phyloP scores from a whole-genome alignment of 106 monocot species.

The Acanthochlamys bracteata region DNA sequence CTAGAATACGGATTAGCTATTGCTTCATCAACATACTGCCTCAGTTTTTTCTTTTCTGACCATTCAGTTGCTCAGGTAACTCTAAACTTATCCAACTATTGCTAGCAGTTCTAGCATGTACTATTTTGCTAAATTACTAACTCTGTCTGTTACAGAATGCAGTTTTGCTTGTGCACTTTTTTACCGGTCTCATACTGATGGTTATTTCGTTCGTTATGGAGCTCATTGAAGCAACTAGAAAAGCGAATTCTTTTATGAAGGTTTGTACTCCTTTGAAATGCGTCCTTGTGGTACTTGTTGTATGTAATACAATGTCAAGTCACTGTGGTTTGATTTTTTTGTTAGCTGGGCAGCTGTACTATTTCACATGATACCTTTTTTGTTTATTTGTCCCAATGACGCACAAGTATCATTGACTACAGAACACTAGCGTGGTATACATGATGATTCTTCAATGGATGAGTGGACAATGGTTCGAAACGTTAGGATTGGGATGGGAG shows the following conservation, averaged over 20 bases:
- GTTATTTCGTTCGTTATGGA: slow-evolving; percentile 89
- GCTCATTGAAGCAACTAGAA: slow-evolving; percentile 58
- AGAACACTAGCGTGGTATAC: too few species aligned
- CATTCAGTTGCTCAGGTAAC: slow-evolving; percentile 82
- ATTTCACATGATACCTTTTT: too few species aligned
- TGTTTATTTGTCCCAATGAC: too few species aligned
- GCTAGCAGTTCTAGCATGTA: background rate
- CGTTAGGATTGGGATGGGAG: too few species aligned
- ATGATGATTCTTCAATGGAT: too few species aligned
- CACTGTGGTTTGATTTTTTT: too few species aligned
- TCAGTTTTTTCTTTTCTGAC: slow-evolving; percentile 87
- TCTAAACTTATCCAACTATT: slow-evolving; percentile 1
- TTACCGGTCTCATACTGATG: slow-evolving; percentile 85
- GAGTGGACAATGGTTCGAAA: too few species aligned
- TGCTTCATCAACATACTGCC: slow-evolving; percentile 83
- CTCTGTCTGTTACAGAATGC: slow-evolving; percentile 55
- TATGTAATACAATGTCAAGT: too few species aligned
- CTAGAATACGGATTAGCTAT: slow-evolving; percentile 72
- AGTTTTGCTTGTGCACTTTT: slow-evolving; percentile 78
- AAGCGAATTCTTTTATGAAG: slow-evolving; percentile 62
- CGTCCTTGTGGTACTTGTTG: too few species aligned
- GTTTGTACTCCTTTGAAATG: slow-evolving; percentile 14
- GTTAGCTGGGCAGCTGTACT: too few species aligned
- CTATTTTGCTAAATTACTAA: background rate
- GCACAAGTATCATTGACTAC: too few species aligned